Conservation (phyloP, 1,284 basidiomycete species). For the Spongispora temasekensis region DNA sequence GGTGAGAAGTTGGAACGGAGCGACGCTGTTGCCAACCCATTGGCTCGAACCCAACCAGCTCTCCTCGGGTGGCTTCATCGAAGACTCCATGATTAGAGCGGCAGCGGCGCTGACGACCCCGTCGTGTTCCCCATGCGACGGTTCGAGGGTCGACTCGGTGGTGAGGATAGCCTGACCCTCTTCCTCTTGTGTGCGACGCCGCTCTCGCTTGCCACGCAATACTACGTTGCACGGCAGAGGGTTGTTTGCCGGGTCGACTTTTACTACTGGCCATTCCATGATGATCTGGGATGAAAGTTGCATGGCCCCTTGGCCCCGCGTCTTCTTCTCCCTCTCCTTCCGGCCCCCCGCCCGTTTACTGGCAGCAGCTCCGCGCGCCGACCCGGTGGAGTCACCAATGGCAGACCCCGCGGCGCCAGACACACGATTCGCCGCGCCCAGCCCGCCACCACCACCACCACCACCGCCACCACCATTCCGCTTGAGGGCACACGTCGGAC, state of each 20-base stretch:
- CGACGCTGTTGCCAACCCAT: background rate
- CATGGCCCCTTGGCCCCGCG: background rate
- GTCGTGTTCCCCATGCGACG: background rate
- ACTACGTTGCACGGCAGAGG: background rate
- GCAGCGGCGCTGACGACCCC: background rate
- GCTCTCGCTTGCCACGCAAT: background rate
- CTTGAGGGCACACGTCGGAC: constrained; percentile 64
- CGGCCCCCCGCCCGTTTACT: background rate
- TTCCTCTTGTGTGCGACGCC: background rate
- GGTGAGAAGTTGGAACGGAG: background rate
- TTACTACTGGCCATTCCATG: too few species aligned
- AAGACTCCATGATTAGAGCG: too few species aligned
- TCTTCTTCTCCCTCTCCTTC: constrained; percentile 1
- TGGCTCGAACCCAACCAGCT: background rate
- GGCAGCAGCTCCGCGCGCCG: too few species aligned
- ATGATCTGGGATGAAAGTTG: too few species aligned
- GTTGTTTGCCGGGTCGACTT: background rate
- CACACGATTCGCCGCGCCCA: background rate
- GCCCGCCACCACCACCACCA: background rate
- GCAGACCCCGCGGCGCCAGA: background rate
- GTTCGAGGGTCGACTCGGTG: background rate
- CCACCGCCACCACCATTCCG: constrained; percentile 31
- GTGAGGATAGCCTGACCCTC: background rate
- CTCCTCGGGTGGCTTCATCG: background rate
- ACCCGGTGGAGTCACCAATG: too few species aligned